phyloP scores from a whole-genome alignment of 2,329 filamentous ascomycete species.

The Aspergillus neotritici region DNA sequence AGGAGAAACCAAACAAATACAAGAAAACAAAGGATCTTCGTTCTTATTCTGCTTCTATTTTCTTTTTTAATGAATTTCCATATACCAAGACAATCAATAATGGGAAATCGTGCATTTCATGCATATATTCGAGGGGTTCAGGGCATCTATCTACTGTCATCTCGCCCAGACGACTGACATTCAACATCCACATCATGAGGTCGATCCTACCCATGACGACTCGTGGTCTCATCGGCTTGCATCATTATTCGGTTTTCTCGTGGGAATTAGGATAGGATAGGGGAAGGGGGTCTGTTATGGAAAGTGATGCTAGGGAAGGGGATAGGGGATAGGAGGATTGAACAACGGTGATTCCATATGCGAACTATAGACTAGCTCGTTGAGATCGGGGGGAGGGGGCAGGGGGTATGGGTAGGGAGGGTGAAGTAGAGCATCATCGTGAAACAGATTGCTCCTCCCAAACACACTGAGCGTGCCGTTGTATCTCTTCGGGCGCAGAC shows the following conservation, averaged over 20 bases:
- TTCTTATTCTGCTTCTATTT: too few species aligned
- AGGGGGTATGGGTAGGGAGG: too few species aligned
- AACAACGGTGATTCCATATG: slow-evolving; percentile 3
- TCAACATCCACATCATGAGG: slow-evolving; percentile 9
- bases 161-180: slow-evolving; percentile 15
- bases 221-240: slow-evolving; percentile 14
- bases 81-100: neutral
- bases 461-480: neutral
- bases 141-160: slow-evolving; percentile 33
- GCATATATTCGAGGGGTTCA: slow-evolving; percentile 29
- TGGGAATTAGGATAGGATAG: slow-evolving; percentile 9
- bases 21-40: neutral
- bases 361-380: too few species aligned
- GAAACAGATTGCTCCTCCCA: too few species aligned
- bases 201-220: slow-evolving; percentile 4
- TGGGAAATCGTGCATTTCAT: slow-evolving; percentile 12
- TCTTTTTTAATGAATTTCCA: neutral
- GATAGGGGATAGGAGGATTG: slow-evolving; percentile 6
- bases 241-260: slow-evolving; percentile 25
- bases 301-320: neutral
- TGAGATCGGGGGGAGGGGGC: too few species aligned
- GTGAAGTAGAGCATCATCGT: too few species aligned
- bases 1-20: too few species aligned
- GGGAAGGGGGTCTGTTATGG: neutral
- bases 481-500: neutral